These are phyloP conservation scores for Tolypocladium album DNA, from an alignment of 2,329 filamentous ascomycete species.

Conservation along the genomic window DNA sequence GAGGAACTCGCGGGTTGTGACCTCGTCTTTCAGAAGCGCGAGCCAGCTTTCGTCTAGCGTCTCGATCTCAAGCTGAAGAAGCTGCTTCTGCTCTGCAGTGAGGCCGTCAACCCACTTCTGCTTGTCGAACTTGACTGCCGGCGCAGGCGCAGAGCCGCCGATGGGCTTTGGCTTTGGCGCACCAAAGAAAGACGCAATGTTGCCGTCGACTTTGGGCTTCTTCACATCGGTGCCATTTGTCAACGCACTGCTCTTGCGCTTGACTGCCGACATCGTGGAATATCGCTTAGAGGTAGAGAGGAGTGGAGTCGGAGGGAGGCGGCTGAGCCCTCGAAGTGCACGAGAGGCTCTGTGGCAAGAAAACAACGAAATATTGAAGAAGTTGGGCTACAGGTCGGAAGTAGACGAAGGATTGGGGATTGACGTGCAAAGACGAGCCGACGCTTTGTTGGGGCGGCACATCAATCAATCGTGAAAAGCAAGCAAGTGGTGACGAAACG, in stretches of 20 bases:
- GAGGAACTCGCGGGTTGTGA: conserved; percentile 70
- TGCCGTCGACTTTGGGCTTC: conserved; percentile 63
- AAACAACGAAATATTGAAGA: conserved; percentile 9
- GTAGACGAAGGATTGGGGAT: background rate
- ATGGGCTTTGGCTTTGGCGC: conserved; percentile 43
- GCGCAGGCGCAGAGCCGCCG: conserved; percentile 16
- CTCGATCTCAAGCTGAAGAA: conserved; percentile 83
- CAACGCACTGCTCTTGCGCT: conserved; percentile 52
- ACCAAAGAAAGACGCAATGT: conserved; percentile 84
- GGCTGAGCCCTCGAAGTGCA: background rate
- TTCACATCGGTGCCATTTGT: conserved; percentile 43
- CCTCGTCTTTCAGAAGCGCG: conserved; percentile 75
- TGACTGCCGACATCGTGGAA: conserved; percentile 43
- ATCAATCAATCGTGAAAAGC: background rate
- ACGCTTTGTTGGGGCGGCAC: background rate
- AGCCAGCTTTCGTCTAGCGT: conserved; percentile 91
- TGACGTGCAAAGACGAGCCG: background rate
- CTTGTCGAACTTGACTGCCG: conserved; percentile 65
- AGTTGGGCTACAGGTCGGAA: background rate
- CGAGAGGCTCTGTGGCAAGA: conserved; percentile 5
- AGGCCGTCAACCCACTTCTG: conserved; percentile 76
- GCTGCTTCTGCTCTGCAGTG: conserved; percentile 67
- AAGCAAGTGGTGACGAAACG: background rate
- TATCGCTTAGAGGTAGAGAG: background rate
- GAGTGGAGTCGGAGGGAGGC: conserved; percentile 6